Conservation (phyloP, 805 yeast species). For the Wickerhamiella alocasiicola region DNA sequence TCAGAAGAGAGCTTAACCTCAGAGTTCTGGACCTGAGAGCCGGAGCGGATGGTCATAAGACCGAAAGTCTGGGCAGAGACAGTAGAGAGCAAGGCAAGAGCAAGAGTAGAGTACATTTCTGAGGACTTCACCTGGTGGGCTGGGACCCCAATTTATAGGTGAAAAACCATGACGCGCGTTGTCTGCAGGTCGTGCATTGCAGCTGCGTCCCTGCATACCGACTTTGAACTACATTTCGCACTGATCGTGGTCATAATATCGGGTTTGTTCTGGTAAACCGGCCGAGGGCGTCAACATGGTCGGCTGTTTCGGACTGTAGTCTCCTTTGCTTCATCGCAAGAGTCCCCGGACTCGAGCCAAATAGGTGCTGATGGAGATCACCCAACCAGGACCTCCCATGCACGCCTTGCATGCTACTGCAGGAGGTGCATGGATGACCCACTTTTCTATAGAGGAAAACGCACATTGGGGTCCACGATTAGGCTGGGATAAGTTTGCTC, state of each 20-base stretch:
- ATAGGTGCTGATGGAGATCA: no score
- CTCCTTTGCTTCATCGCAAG: no score
- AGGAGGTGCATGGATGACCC: no score
- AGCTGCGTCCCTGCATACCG: neutral
- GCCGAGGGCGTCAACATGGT: no score
- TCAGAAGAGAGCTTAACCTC: conserved; percentile 5
- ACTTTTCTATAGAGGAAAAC: no score
- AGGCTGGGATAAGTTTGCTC: no score
- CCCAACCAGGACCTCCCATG: no score
- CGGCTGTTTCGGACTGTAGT: no score
- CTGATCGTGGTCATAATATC: neutral
- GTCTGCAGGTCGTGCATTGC: neutral
- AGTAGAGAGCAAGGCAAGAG: neutral
- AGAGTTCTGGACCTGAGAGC: neutral
- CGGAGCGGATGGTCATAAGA: neutral
- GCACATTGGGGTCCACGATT: no score
- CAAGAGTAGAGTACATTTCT: conserved; percentile 4
- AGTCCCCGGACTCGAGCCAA: no score
- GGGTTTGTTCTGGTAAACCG: no score
- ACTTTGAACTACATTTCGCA: neutral
- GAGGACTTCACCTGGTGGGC: neutral
- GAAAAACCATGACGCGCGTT: neutral
- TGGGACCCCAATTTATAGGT: neutral
- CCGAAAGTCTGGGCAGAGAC: conserved; percentile 2
- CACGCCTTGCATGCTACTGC: no score